Percentiles rank a stretch among this genome's conserved stretches.
phyloP scores from a whole-genome alignment of 306 rosid species.

The Ammopiptanthus mongolicus region DNA sequence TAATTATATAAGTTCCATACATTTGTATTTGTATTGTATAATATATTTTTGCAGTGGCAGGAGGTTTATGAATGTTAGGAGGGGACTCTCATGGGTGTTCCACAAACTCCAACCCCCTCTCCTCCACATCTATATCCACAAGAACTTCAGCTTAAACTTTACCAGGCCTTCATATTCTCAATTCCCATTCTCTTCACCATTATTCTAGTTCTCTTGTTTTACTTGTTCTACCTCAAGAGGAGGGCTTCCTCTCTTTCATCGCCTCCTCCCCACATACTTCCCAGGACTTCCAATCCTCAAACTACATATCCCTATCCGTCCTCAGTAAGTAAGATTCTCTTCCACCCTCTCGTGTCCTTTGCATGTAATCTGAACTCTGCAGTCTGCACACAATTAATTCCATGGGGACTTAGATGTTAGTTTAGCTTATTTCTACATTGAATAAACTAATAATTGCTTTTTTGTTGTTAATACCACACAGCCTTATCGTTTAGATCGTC shows the following conservation, averaged over 20 bases:
- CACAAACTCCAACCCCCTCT: conserved; percentile 45
- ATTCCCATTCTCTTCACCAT: conserved; percentile 84
- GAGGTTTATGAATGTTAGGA: background rate
- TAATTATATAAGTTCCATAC: background rate
- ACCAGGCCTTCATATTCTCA: conserved; percentile 91
- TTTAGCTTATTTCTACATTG: background rate
- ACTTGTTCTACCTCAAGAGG: conserved; percentile 85
- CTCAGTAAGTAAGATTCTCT: conserved; percentile 30
- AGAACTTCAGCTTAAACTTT: conserved; percentile 76
- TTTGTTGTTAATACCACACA: background rate
- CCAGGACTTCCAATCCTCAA: conserved; percentile 24
- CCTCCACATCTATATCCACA: conserved; percentile 65
- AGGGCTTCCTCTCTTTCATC: conserved; percentile 61
- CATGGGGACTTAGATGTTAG: background rate
- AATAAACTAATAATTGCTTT: background rate
- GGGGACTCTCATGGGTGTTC: conserved; percentile 37
- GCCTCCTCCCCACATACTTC: conserved; percentile 40
- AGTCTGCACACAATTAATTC: background rate
- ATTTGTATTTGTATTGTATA: background rate
- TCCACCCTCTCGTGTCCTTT: background rate
- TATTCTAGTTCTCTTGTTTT: conserved; percentile 65
- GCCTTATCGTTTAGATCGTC: conserved; percentile 57
- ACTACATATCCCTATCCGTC: conserved; percentile 32
- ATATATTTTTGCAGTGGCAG: background rate
- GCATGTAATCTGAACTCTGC: background rate